These are phyloP conservation scores for Gloeostereum incarnatum DNA, from an alignment of 768 basidiomycete species.

Conservation along the genomic window DNA sequence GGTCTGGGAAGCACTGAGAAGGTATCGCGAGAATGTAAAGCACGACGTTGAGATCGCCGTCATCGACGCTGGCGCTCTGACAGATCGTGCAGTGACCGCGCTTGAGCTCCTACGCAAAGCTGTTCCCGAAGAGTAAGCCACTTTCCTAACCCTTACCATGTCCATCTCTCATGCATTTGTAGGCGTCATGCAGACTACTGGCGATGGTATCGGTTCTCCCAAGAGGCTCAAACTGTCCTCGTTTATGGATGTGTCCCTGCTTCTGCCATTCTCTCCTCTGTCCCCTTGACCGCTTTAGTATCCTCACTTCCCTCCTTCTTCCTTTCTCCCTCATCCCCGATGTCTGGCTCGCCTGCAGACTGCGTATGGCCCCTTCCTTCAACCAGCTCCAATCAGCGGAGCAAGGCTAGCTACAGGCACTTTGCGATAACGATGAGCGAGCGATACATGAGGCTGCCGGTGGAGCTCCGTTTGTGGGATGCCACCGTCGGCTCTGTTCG, in stretches of 20 bases:
- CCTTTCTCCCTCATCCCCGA: conserved; percentile 12
- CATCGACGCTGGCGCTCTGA: conserved; percentile 58
- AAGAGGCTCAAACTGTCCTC: conserved; percentile 71
- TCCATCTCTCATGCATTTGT: background rate
- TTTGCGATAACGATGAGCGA: conserved; percentile 67
- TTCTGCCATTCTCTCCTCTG: conserved; percentile 56
- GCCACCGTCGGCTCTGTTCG: conserved; percentile 61
- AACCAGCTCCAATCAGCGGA: conserved; percentile 33
- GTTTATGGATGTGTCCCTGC: conserved; percentile 61
- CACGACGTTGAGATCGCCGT: conserved; percentile 73
- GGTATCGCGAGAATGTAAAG: conserved; percentile 65
- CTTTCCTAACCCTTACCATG: background rate
- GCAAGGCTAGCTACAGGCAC: conserved; percentile 53
- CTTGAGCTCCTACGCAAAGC: conserved; percentile 51
- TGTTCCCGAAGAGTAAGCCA: conserved; percentile 43
- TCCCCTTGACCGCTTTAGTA: conserved; percentile 57
- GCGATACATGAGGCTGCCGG: conserved; percentile 44
- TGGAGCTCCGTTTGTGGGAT: conserved; percentile 52
- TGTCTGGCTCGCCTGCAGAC: background rate
- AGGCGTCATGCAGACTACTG: conserved; percentile 58
- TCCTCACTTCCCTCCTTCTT: conserved; percentile 70
- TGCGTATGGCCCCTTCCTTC: conserved; percentile 18
- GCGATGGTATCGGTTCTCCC: conserved; percentile 70
- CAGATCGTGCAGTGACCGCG: conserved; percentile 52
- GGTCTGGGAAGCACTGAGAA: conserved; percentile 71